Conservation (phyloP, 768 basidiomycete species). For the Leucogyrophana mollusca region DNA sequence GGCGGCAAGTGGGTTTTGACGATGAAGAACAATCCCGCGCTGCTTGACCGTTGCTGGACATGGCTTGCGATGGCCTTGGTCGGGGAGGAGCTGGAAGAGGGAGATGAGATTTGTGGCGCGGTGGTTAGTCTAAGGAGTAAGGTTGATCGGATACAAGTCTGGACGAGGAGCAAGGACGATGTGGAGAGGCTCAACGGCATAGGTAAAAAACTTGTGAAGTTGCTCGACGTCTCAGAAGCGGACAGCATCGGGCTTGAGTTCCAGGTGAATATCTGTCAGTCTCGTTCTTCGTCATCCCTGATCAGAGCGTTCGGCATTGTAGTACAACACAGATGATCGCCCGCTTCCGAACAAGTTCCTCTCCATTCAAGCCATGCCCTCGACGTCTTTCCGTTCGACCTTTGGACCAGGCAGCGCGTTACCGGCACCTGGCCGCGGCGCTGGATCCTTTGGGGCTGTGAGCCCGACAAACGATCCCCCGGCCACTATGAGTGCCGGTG, state of each 20-base stretch:
- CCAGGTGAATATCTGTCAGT: constrained; percentile 53
- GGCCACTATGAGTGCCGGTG: constrained; percentile 26
- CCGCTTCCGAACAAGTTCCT: constrained; percentile 82
- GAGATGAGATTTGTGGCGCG: constrained; percentile 77
- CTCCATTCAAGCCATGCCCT: constrained; percentile 69
- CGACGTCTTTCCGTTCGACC: constrained; percentile 63
- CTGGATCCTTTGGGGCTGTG: constrained; percentile 18
- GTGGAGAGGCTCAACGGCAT: constrained; percentile 82
- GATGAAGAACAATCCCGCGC: constrained; percentile 77
- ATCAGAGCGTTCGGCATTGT: not conserved
- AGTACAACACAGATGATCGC: constrained; percentile 89
- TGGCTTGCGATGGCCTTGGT: constrained; percentile 92
- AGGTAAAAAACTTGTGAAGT: constrained; percentile 78
- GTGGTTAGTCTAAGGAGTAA: constrained; percentile 87
- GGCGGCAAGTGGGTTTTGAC: constrained; percentile 96
- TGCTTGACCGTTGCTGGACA: constrained; percentile 87
- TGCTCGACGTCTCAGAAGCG: constrained; percentile 80
- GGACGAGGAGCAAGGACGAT: constrained; percentile 85
- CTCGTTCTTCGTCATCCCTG: constrained; percentile 1
- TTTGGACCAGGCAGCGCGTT: constrained; percentile 43
- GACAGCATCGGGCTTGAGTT: constrained; percentile 88
- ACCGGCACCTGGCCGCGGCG: constrained; percentile 14
- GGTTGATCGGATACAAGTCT: constrained; percentile 88
- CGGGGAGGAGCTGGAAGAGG: constrained; percentile 65
- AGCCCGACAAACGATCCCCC: constrained; percentile 24